Conservation (phyloP, 345 rosid genomes). For the Fremontodendron californicum region DNA sequence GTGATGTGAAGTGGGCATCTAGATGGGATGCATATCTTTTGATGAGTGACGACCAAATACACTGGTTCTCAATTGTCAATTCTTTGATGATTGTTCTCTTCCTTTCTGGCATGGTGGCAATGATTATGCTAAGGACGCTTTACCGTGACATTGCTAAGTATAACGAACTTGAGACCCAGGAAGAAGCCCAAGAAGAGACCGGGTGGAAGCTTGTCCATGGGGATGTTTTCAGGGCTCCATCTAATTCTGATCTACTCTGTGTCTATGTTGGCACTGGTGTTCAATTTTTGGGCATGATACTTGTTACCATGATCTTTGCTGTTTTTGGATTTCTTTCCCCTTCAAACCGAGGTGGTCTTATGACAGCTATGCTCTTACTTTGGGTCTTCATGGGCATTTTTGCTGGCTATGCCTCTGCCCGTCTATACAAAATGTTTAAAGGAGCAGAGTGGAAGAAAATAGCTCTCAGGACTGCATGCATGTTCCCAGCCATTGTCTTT, state of each 20-base stretch:
- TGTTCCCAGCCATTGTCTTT: conserved; percentile 67
- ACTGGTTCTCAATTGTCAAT: conserved; percentile 78
- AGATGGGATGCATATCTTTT: conserved; percentile 87
- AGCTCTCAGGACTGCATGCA: conserved; percentile 6
- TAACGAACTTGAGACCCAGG: conserved; percentile 79
- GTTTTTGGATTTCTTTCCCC: conserved; percentile 60
- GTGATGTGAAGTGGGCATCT: conserved; percentile 86
- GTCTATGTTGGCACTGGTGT: conserved; percentile 74
- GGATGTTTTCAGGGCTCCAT: conserved; percentile 74
- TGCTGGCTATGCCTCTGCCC: background rate
- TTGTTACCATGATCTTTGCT: conserved; percentile 74
- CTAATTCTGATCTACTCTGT: conserved; percentile 61
- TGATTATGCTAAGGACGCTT: conserved; percentile 78
- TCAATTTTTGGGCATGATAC: conserved; percentile 70
- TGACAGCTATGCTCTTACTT: conserved; percentile 80
- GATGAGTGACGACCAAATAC: conserved; percentile 80
- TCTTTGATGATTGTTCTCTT: conserved; percentile 81
- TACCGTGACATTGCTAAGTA: conserved; percentile 80
- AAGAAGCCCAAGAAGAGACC: conserved; percentile 87
- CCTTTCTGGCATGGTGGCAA: conserved; percentile 86
- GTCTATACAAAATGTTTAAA: conserved; percentile 3
- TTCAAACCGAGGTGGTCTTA: conserved; percentile 58
- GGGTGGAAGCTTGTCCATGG: conserved; percentile 86
- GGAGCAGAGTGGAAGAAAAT: background rate
- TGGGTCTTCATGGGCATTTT: conserved; percentile 64